These are phyloP conservation scores for Prunella vulgaris DNA, from an alignment of 257 asterid species.

Conservation along the genomic window DNA sequence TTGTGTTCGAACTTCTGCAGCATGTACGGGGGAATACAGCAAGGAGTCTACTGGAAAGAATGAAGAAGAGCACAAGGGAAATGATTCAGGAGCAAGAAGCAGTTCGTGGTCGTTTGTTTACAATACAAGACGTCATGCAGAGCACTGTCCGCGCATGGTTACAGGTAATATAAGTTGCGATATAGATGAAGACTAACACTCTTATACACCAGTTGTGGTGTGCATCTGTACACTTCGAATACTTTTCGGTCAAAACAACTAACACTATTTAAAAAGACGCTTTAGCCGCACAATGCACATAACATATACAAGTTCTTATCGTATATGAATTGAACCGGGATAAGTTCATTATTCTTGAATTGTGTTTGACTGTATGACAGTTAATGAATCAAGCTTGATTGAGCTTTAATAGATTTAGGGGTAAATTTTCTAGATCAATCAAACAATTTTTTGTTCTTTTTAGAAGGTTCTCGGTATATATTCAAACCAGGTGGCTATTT, in stretches of 20 bases:
- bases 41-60: conserved; percentile 27
- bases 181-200: too few species aligned
- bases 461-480: too few species aligned
- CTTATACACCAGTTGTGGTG: background rate
- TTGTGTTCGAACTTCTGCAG: conserved; percentile 43
- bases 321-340: background rate
- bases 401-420: background rate
- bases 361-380: background rate
- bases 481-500: background rate
- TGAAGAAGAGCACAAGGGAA: conserved; percentile 38
- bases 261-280: background rate
- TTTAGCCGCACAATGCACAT: background rate
- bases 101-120: conserved; percentile 41
- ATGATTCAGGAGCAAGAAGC: conserved; percentile 57
- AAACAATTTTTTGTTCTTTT: too few species aligned
- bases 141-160: conserved; percentile 44
- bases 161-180: conserved; percentile 36
- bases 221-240: background rate
- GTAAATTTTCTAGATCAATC: background rate
- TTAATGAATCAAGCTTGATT: background rate
- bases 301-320: background rate
- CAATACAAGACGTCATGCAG: conserved; percentile 48
- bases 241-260: background rate
- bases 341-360: background rate
- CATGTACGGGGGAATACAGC: conserved; percentile 33